phyloP scores from a whole-genome alignment of 2,329 filamentous ascomycete species.

The Neurospora sp. region DNA sequence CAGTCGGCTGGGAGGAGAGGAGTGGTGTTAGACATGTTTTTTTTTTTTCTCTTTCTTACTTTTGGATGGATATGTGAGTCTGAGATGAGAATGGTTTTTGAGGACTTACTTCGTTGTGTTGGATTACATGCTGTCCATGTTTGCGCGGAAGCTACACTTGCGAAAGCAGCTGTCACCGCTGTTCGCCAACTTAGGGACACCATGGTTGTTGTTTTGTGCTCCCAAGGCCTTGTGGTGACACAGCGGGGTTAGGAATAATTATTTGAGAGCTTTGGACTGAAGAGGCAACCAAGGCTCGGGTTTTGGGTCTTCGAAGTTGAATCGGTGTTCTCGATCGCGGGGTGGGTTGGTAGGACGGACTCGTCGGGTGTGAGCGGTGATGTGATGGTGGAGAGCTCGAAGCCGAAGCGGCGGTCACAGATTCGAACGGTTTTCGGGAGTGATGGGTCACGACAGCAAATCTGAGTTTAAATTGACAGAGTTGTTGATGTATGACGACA shows the following conservation, averaged over 20 bases:
- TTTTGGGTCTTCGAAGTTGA: not conserved
- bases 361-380: not conserved
- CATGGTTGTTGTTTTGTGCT: constrained; percentile 10
- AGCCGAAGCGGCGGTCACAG: not conserved
- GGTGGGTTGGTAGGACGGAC: not conserved
- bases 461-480: not conserved
- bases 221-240: not conserved
- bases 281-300: not conserved
- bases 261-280: constrained; percentile 1
- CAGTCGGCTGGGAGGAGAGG: constrained; percentile 43
- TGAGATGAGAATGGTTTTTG: not conserved
- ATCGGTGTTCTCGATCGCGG: not conserved
- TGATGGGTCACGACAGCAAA: not conserved
- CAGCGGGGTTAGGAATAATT: not conserved
- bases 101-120: constrained; percentile 18
- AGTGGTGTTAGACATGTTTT: constrained; percentile 11
- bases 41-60: not conserved
- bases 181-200: constrained; percentile 14
- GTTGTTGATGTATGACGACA: not conserved
- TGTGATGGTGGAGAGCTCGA: not conserved
- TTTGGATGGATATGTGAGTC: not conserved
- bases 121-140: constrained; percentile 25
- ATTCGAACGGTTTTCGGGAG: not conserved
- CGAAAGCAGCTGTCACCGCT: constrained; percentile 13
- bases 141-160: constrained; percentile 18